Evolutionary conservation across 768 basidiomycete genomes (phyloP).

Genomic region (Amanita rubescens): DNA sequence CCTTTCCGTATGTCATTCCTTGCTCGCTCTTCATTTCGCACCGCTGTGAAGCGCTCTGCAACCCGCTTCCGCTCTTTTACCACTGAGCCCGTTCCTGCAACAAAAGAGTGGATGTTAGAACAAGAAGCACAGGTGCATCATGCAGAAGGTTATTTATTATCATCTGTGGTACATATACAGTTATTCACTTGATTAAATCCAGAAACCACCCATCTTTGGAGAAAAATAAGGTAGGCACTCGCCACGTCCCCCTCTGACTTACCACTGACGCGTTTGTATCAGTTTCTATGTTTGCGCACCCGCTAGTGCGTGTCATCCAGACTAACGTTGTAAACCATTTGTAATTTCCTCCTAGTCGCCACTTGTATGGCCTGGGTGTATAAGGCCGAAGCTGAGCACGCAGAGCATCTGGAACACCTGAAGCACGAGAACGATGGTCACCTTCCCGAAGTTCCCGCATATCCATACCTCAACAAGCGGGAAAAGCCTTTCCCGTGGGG

Average conservation of each 20-base stretch:
- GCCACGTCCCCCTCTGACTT: background rate
- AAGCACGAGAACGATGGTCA: conserved; percentile 66
- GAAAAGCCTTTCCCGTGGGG: conserved; percentile 85
- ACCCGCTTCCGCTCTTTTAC: conserved; percentile 33
- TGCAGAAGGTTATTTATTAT: conserved; percentile 43
- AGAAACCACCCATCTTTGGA: conserved; percentile 81
- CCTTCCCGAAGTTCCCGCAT: conserved; percentile 64
- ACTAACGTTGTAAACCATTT: background rate
- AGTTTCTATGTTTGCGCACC: conserved; percentile 76
- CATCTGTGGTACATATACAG: background rate
- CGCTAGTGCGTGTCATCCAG: conserved; percentile 46
- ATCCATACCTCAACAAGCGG: conserved; percentile 71
- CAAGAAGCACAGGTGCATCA: conserved; percentile 56
- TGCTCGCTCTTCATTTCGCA: conserved; percentile 41
- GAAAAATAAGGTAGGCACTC: conserved; percentile 66
- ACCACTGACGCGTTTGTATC: conserved; percentile 15
- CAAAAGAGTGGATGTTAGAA: conserved; percentile 40
- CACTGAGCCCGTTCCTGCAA: conserved; percentile 26
- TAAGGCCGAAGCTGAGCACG: conserved; percentile 56
- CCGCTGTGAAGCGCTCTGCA: conserved; percentile 33
- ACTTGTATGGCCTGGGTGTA: conserved; percentile 48
- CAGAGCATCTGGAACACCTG: conserved; percentile 62
- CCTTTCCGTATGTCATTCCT: conserved; percentile 39
- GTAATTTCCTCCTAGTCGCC: conserved; percentile 29
- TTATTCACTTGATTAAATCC: conserved; percentile 13